Evolutionary conservation across 2,329 filamentous ascomycete genomes (phyloP), one percentile per base, ranked within the genome.

Genomic region (Polychaeton citri): DNA sequence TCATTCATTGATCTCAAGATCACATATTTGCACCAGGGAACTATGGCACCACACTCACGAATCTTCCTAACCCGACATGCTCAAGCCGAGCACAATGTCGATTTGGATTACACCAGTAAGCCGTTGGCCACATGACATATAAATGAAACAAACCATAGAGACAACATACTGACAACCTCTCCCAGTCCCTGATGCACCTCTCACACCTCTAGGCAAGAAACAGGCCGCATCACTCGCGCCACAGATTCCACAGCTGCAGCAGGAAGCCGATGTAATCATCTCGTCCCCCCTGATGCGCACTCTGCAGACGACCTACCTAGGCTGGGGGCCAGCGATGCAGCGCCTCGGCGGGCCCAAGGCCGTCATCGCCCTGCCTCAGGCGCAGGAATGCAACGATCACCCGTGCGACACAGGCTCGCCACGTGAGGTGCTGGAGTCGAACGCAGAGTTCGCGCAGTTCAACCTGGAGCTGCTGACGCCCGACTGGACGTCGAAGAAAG

Each of bases 41-140:
- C 12, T n/a, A 55, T 55, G 52, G 52, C 52, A n/a, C 52, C 52
- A 6, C 41, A 46, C 33, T 53, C 50, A 7, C 48, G 52, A 15
- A 50, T 55, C 33, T 50, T 53, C 37, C 45, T 55, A 12, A 64
- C 51, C 6, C 43, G 53, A 15, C 53, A 55, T 36, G 53, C 53
- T 2, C 50, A 54, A 38, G 53, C 52, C 20, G 52, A 54, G 39
- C 52, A 55, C 43, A 54, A 54, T 38, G 53, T 55, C 13, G 50
- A 44, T 33, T 35, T 53, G 3, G 52, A 55, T 34, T 54, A 53
- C 36, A 41, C 30, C 37, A 55, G 52, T 54, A 39, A 35, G 47
- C 37, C n/a, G n/a, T n/a, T n/a, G n/a, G n/a, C n/a, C n/a, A n/a
- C n/a, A n/a, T n/a, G n/a, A n/a, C n/a, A n/a, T n/a, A n/a, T n/a